A percentile compares a stretch with the other conserved stretches of the same genome.
phyloP scores from a whole-genome alignment of 192 early-diverging fungal species.

The Podila clonocystis region DNA sequence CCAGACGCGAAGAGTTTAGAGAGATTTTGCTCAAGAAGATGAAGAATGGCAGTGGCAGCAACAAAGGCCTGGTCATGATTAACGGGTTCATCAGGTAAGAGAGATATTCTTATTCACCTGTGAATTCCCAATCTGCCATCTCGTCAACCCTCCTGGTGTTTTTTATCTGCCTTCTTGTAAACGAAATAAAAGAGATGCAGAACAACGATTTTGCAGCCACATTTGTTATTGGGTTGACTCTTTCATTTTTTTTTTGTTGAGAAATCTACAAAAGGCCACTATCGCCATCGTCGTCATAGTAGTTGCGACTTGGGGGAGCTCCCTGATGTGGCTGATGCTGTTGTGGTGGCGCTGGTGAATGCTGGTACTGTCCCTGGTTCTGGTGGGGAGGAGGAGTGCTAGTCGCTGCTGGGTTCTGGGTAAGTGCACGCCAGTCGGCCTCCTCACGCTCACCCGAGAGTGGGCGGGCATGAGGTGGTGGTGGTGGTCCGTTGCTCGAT shows the following conservation, averaged over 20 bases:
- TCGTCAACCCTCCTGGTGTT: neutral
- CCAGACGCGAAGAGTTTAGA: slow-evolving; percentile 1
- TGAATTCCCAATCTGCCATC: neutral
- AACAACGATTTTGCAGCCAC: too few relatives aligned
- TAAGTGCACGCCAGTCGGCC: slow-evolving; percentile 44
- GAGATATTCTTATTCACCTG: too few relatives aligned
- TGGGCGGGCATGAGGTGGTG: neutral
- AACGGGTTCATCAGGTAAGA: slow-evolving; percentile 3
- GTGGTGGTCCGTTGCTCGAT: neutral
- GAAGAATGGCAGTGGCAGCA: neutral
- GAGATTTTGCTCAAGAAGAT: neutral
- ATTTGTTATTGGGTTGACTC: too few relatives aligned
- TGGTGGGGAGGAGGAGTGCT: neutral
- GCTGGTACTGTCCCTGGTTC: slow-evolving; percentile 14
- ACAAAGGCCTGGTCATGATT: neutral
- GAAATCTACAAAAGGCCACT: slow-evolving; percentile 19
- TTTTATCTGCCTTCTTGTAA: too few relatives aligned
- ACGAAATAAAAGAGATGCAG: too few relatives aligned
- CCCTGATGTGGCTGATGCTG: slow-evolving; percentile 5
- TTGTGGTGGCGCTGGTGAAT: neutral
- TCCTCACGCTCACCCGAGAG: slow-evolving; percentile 28
- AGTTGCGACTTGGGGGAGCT: slow-evolving; percentile 34
- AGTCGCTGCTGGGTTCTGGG: slow-evolving; percentile 14
- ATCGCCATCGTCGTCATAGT: slow-evolving; percentile 33
- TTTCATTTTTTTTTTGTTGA: neutral